phyloP scores from a whole-genome alignment of 2,329 filamentous ascomycete species.

The Curvularia sp. region DNA sequence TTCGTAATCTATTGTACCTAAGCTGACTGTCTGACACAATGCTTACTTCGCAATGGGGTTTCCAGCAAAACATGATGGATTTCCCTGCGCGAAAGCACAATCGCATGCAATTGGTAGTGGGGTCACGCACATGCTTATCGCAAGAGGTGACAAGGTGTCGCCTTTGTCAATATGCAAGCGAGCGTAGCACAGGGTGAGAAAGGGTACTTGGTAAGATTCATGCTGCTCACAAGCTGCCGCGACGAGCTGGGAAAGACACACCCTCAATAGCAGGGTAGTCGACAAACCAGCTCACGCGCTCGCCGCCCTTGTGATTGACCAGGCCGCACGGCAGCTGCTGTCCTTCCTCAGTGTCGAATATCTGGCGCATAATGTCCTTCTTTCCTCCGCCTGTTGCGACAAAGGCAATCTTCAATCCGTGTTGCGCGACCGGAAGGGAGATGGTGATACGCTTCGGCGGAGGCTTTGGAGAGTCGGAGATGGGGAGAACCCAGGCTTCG shows the following conservation, averaged over 20 bases:
- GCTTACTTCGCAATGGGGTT: constrained; percentile 32
- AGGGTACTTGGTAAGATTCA: neutral
- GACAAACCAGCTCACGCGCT: constrained; percentile 94
- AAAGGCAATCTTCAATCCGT: constrained; percentile 86
- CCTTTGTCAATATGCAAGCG: neutral
- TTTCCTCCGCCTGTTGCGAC: constrained; percentile 89
- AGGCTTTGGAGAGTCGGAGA: constrained; percentile 93
- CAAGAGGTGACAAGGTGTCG: neutral
- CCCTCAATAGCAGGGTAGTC: constrained; percentile 86
- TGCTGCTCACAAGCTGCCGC: constrained; percentile 65
- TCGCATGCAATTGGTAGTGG: constrained; percentile 14
- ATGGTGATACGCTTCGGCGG: constrained; percentile 90
- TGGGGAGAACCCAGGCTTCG: constrained; percentile 89
- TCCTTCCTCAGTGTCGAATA: constrained; percentile 81
- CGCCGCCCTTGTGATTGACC: constrained; percentile 82
- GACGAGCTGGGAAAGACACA: constrained; percentile 75
- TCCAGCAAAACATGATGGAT: constrained; percentile 26
- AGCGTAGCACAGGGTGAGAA: neutral
- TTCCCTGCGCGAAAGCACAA: constrained; percentile 38
- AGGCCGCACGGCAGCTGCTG: constrained; percentile 80
- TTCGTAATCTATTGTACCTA: constrained; percentile 35
- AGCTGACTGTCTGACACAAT: constrained; percentile 30
- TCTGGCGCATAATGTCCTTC: constrained; percentile 89
- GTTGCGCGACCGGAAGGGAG: constrained; percentile 86
- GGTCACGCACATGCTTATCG: constrained; percentile 9